Base-by-base conservation (phyloP, 192 early-diverging fungal species). In the Backusella australiensis region DNA sequence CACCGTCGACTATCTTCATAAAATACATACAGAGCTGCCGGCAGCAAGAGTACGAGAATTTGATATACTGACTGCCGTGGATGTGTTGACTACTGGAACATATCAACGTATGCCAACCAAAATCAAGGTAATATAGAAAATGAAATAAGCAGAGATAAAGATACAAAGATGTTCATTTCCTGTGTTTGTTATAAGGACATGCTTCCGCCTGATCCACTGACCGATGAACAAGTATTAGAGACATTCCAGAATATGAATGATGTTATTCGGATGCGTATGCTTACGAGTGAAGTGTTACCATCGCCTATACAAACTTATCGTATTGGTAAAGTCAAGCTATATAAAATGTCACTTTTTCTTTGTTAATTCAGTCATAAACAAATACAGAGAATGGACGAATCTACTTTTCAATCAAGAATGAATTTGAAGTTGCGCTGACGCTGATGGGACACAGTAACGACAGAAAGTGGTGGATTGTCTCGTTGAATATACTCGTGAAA, bases 51-150 rank as follows among this genome's bases (percentile, higher is more conserved):
- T 93, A 74, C 88, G 93, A 34, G 92, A 91, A 84, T 95, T 90
- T 72, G 96, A 97, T 79, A 87, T 97, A 29, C 75, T 83, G 35
- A 96, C 92, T 23, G 94, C 95, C 0, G 87, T 96, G 9, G 95
- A 96, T 76, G 91, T 97, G 19, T 86, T 97, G 66, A 94, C 93
- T 5, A 92, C 92, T 5, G 94, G 96, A 44, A 87, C 88, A 26
- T 97, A 96, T 75, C 90, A 91, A 66, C 87, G 92, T 5, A 84
- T 97, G 70, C 96, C 96, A 1, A 78, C 82, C 3, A 89, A 90
- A 36, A 91, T 96, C 35, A 91, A 92, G 80, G 91, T 91, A 32
- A 32, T 3, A 32, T 32, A 80, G 34, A 59, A 1, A 15, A 35
- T 44, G 19, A 14, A 38, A 4, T 6, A 26, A 14, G 1, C 52